Evolutionary conservation across 2,329 filamentous ascomycete genomes (phyloP).

Genomic region (Cryphonectria nitschkei): DNA sequence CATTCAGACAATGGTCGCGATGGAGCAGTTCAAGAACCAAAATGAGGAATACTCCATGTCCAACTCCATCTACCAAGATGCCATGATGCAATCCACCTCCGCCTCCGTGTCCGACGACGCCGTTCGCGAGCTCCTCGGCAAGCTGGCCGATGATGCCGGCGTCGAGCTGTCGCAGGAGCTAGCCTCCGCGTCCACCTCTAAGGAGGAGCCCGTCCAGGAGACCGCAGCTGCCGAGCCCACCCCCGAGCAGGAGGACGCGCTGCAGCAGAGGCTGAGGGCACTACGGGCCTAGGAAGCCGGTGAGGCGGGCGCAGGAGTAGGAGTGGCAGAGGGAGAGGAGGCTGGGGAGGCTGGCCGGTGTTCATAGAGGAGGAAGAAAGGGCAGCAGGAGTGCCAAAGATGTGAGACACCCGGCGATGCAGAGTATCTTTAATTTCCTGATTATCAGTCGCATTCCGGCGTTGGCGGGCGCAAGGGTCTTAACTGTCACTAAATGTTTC

Average conservation of each 20-base stretch:
- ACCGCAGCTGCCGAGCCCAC: conserved; percentile 67
- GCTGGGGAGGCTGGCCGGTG: not conserved
- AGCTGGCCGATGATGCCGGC: conserved; percentile 86
- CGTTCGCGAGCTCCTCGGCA: conserved; percentile 81
- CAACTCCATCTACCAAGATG: conserved; percentile 82
- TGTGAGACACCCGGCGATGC: not conserved
- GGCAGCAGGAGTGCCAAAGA: not conserved
- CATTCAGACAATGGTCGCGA: conserved; percentile 58
- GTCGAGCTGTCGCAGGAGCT: conserved; percentile 81
- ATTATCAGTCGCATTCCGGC: conserved; percentile 17
- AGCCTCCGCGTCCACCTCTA: conserved; percentile 57
- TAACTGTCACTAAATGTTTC: conserved; percentile 13
- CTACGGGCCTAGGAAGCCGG: conserved; percentile 50
- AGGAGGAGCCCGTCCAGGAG: conserved; percentile 58
- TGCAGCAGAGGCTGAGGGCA: conserved; percentile 64
- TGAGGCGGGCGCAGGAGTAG: not conserved
- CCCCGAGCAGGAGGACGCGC: conserved; percentile 77
- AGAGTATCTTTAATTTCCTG: not conserved
- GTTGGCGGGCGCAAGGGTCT: conserved; percentile 23
- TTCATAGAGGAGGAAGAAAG: not conserved
- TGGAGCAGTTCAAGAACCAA: conserved; percentile 64
- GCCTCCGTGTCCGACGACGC: conserved; percentile 78
- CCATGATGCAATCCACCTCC: conserved; percentile 77
- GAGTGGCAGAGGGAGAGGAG: not conserved
- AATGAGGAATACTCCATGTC: conserved; percentile 68